Conservation (phyloP, 2,329 filamentous ascomycete species). For the Tolypocladium pustulatum region DNA sequence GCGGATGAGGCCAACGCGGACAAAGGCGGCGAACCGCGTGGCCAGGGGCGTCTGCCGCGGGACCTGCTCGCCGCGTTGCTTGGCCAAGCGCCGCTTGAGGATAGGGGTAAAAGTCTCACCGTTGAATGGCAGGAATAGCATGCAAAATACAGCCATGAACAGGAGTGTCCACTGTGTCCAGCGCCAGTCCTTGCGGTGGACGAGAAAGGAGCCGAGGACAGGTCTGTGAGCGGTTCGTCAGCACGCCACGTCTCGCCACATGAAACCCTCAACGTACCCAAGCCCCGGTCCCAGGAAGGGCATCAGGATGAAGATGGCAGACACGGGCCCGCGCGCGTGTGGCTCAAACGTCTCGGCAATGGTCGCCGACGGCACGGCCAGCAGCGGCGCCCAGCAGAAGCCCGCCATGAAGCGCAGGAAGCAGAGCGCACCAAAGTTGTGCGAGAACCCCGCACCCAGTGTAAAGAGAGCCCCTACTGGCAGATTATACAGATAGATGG, state of each 20-base stretch:
- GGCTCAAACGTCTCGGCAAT: constrained; percentile 37
- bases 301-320: constrained; percentile 35
- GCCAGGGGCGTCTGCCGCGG: constrained; percentile 12
- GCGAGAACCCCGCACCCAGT: constrained; percentile 40
- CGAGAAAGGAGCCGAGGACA: constrained; percentile 37
- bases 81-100: constrained; percentile 26
- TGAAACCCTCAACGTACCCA: constrained; percentile 25
- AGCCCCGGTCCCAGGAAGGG: constrained; percentile 43
- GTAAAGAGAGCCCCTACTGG: constrained; percentile 43
- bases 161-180: constrained; percentile 43
- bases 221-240: constrained; percentile 19
- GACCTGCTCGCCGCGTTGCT: constrained; percentile 20
- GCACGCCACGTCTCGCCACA: not conserved
- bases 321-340: constrained; percentile 29
- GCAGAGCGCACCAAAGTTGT: constrained; percentile 38
- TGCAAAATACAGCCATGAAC: constrained; percentile 30
- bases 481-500: constrained; percentile 36
- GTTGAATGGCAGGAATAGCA: constrained; percentile 25
- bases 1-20: constrained; percentile 33
- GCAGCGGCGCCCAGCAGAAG: constrained; percentile 35
- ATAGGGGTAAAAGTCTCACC: constrained; percentile 50
- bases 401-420: constrained; percentile 48
- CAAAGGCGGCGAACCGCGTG: constrained; percentile 20
- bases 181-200: constrained; percentile 34
- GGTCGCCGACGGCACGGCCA: constrained; percentile 39